These are phyloP conservation scores for Primulina huaijiensis DNA, from an alignment of 257 asterid genomes.

Conservation along the genomic window DNA sequence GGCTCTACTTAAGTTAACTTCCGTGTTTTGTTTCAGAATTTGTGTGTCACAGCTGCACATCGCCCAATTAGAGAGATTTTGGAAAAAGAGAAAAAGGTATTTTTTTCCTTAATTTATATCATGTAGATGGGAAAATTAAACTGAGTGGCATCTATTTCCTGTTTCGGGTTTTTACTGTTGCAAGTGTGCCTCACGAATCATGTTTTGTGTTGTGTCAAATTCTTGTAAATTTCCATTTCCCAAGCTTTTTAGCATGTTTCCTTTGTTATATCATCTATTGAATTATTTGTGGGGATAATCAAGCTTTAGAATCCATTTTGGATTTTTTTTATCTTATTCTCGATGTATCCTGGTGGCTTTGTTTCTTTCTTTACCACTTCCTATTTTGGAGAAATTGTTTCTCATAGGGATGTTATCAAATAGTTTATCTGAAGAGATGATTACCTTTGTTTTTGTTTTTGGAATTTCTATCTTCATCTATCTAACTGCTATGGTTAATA, in stretches of 20 bases:
- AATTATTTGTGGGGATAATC: not conserved
- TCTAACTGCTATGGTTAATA: not conserved
- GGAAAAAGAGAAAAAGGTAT: slow-evolving; percentile 28
- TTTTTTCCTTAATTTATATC: not conserved
- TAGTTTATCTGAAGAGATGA: not conserved
- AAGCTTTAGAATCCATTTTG: not conserved
- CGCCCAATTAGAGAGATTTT: slow-evolving; percentile 32
- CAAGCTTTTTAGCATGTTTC: not conserved
- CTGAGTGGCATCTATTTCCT: not conserved
- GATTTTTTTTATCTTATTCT: not conserved
- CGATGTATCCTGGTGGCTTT: not conserved
- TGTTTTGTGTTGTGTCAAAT: not conserved
- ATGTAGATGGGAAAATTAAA: not conserved
- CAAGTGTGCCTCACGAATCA: not conserved
- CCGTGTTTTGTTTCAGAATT: slow-evolving; percentile 26
- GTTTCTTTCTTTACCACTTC: not conserved
- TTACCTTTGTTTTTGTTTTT: not conserved
- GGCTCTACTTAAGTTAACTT: not conserved
- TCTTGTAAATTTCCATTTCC: not conserved
- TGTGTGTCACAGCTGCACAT: slow-evolving; percentile 36
- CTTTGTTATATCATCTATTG: not conserved
- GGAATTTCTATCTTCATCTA: not conserved
- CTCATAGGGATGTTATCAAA: not conserved
- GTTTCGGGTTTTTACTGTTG: not conserved
- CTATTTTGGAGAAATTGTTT: not conserved